phyloP scores from a whole-genome alignment of 257 asterid species.

The Ilex asprella region DNA sequence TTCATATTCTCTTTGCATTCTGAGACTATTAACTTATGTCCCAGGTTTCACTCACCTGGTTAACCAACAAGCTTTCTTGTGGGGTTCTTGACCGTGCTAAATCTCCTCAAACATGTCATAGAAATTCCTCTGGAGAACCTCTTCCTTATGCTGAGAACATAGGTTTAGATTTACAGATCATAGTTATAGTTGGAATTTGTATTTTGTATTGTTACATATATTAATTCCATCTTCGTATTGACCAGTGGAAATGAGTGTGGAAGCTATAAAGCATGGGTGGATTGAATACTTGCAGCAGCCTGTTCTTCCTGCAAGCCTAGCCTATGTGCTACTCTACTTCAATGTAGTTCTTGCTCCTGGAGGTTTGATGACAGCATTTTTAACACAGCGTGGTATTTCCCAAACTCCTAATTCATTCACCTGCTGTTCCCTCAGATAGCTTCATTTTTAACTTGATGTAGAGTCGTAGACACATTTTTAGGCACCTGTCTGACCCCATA shows the following conservation, averaged over 20 bases:
- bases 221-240: conserved; percentile 22
- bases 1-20: conserved; percentile 8
- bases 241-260: conserved; percentile 44
- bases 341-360: conserved; percentile 93
- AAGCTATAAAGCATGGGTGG: conserved; percentile 84
- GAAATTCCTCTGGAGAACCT: conserved; percentile 32
- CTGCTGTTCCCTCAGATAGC: conserved; percentile 2
- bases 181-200: conserved; percentile 6
- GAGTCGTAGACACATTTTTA: too few species aligned
- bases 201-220: conserved; percentile 10
- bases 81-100: conserved; percentile 78
- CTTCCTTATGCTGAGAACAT: conserved; percentile 40
- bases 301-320: conserved; percentile 95
- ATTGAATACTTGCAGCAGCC: conserved; percentile 88
- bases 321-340: conserved; percentile 79
- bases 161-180: conserved; percentile 35
- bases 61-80: conserved; percentile 81
- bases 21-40: conserved; percentile 17
- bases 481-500: too few species aligned
- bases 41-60: conserved; percentile 71
- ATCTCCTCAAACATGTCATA: conserved; percentile 38
- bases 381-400: conserved; percentile 76
- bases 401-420: conserved; percentile 13
- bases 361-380: conserved; percentile 90
- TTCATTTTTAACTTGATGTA: neutral